These are phyloP conservation scores for Edaphochlamys debaryana DNA, from an alignment of 139 green algal species.

Conservation along the genomic window DNA sequence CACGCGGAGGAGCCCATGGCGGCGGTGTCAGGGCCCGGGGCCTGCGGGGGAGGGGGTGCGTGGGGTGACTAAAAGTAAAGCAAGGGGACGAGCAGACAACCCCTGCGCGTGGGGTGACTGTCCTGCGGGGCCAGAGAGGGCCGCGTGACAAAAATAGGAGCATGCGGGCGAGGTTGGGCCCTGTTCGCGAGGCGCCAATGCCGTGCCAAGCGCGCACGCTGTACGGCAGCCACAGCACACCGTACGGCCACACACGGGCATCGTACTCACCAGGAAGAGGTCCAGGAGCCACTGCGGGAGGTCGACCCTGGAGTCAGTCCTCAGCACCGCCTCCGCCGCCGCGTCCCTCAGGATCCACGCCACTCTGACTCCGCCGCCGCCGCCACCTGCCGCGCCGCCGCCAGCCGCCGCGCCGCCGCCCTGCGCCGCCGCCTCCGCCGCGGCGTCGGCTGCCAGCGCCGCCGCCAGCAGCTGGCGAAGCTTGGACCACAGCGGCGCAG, in stretches of 20 bases:
- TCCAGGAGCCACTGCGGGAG: conserved; percentile 49
- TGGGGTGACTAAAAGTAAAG: no score
- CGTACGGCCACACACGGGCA: no score
- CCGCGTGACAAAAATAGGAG: no score
- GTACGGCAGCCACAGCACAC: no score
- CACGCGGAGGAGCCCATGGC: conserved; percentile 26
- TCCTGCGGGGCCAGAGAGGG: no score
- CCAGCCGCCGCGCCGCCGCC: not conserved
- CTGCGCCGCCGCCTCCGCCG: not conserved
- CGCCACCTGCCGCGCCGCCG: not conserved
- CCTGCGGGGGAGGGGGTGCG: no score
- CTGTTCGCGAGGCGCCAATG: no score
- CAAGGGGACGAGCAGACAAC: no score
- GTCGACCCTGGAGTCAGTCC: conserved; percentile 31
- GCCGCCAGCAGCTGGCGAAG: conserved; percentile 34
- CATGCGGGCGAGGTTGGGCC: no score
- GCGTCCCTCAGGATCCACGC: conserved; percentile 29
- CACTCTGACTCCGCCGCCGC: not conserved
- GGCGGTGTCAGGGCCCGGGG: not conserved
- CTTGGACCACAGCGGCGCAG: conserved; percentile 38
- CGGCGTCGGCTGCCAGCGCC: not conserved
- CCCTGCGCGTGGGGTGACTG: no score
- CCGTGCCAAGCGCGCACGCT: no score
- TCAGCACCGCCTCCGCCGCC: conserved; percentile 43
- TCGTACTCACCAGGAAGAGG: conserved; percentile 46